Evolutionary conservation across 2,329 filamentous ascomycete species (phyloP).

Genomic region (Rutstroemia sp.): DNA sequence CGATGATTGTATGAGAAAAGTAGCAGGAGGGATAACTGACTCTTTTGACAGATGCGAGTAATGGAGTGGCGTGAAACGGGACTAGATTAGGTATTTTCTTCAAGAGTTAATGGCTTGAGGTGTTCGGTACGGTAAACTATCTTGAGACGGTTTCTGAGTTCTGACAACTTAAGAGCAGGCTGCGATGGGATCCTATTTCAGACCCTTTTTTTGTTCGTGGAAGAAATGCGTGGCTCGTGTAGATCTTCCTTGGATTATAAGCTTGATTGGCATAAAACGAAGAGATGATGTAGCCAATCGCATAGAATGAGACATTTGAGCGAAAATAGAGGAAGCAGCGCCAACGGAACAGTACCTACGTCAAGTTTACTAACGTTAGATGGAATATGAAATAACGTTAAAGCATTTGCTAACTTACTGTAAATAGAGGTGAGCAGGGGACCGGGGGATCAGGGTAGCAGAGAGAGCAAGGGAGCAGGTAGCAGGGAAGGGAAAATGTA

Average conservation of each 20-base stretch:
- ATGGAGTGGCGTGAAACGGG: conserved; percentile 24
- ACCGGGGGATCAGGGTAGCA: too few relatives aligned
- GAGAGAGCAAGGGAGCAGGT: too few relatives aligned
- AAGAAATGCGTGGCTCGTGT: conserved; percentile 36
- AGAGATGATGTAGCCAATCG: conserved; percentile 33
- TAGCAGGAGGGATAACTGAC: conserved; percentile 14
- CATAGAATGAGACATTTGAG: conserved; percentile 31
- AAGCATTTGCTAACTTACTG: conserved; percentile 5
- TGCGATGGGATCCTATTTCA: conserved; percentile 27
- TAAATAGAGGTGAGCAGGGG: not conserved
- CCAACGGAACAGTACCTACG: conserved; percentile 25
- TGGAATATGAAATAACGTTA: too few relatives aligned
- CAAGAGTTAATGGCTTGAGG: conserved; percentile 16
- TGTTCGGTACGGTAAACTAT: conserved; percentile 21
- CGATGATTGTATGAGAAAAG: conserved; percentile 9
- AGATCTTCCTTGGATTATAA: conserved; percentile 31
- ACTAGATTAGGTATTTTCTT: conserved; percentile 12
- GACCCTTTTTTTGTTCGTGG: conserved; percentile 28
- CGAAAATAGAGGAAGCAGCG: conserved; percentile 17
- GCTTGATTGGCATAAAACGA: conserved; percentile 38
- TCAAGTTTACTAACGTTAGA: conserved; percentile 19
- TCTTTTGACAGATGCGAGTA: conserved; percentile 19
- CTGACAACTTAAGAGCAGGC: conserved; percentile 22
- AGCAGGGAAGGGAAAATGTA: too few relatives aligned
- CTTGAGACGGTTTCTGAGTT: conserved; percentile 28